Evolutionary conservation across 1,284 basidiomycete species (phyloP).

Genomic region (Laetiporus sulphureus): DNA sequence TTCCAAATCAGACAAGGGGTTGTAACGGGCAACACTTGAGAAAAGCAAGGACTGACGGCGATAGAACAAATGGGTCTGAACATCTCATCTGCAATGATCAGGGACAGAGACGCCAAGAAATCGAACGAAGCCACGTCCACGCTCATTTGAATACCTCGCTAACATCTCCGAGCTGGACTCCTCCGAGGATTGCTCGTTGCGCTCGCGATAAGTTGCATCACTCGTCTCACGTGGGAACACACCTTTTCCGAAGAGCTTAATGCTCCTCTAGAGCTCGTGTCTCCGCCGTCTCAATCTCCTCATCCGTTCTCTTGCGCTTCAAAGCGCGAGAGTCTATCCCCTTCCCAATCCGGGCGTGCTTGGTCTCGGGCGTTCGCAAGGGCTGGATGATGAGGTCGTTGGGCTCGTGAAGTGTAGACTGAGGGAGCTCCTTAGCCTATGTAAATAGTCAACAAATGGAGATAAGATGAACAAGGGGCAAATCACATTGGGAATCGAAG

Average conservation of each 20-base stretch:
- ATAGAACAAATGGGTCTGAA: too few species aligned
- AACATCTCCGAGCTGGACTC: conserved; percentile 75
- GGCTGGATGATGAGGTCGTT: conserved; percentile 91
- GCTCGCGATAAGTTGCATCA: conserved; percentile 35
- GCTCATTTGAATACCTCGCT: conserved; percentile 47
- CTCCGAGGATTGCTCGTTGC: conserved; percentile 62
- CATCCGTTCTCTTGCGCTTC: conserved; percentile 89
- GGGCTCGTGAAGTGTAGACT: conserved; percentile 78
- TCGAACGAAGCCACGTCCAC: too few species aligned
- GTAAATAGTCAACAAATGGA: conserved; percentile 10
- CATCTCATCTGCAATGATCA: too few species aligned
- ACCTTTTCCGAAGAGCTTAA: conserved; percentile 63
- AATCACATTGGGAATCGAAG: conserved; percentile 85
- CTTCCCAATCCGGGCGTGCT: conserved; percentile 63
- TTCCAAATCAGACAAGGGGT: too few species aligned
- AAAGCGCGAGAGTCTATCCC: conserved; percentile 80
- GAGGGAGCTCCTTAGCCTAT: conserved; percentile 85
- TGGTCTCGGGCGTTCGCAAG: conserved; percentile 48
- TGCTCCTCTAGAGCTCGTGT: conserved; percentile 80
- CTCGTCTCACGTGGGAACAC: conserved; percentile 24
- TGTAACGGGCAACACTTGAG: too few species aligned
- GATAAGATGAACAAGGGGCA: background rate
- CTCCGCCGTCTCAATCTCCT: conserved; percentile 84
- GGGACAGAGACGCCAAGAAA: too few species aligned
- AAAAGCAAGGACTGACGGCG: too few species aligned